These are phyloP conservation scores for Microascus cirrosus DNA, from an alignment of 2,329 filamentous ascomycete genomes.

Conservation along the genomic window DNA sequence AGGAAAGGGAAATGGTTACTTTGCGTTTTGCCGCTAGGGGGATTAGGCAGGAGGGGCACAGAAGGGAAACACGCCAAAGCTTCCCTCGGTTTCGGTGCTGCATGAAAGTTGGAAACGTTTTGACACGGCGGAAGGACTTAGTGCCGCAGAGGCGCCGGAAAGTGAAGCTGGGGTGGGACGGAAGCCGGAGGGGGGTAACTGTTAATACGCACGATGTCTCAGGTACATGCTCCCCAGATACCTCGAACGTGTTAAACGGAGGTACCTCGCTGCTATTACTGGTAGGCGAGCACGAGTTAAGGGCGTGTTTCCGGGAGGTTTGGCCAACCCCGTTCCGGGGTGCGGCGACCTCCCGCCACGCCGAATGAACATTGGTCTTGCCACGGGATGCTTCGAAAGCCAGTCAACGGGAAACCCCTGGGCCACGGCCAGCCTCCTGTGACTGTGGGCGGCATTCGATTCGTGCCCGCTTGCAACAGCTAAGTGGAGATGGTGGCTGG, in stretches of 20 bases:
- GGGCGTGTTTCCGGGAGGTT: background rate
- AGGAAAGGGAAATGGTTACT: background rate
- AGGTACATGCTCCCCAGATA: background rate
- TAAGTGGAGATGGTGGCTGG: background rate
- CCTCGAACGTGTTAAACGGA: background rate
- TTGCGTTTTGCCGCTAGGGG: background rate
- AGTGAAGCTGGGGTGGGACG: constrained; percentile 1
- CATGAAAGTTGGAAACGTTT: constrained; percentile 5
- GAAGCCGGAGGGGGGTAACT: background rate
- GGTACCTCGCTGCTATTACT: background rate
- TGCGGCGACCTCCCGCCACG: no score
- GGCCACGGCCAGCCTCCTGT: background rate
- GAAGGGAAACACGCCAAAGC: background rate
- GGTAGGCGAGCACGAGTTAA: background rate
- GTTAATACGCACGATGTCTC: background rate
- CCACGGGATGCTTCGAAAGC: background rate
- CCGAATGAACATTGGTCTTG: background rate
- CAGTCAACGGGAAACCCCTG: background rate
- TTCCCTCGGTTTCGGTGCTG: constrained; percentile 2
- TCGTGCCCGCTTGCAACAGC: background rate
- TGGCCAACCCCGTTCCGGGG: background rate
- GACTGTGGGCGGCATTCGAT: background rate
- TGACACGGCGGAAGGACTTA: constrained; percentile 2
- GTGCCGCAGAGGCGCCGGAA: constrained; percentile 2
- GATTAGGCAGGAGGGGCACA: background rate